phyloP scores from a whole-genome alignment of 371 early-diverging fungal genomes.

The Syncephalis plumigaleata region DNA sequence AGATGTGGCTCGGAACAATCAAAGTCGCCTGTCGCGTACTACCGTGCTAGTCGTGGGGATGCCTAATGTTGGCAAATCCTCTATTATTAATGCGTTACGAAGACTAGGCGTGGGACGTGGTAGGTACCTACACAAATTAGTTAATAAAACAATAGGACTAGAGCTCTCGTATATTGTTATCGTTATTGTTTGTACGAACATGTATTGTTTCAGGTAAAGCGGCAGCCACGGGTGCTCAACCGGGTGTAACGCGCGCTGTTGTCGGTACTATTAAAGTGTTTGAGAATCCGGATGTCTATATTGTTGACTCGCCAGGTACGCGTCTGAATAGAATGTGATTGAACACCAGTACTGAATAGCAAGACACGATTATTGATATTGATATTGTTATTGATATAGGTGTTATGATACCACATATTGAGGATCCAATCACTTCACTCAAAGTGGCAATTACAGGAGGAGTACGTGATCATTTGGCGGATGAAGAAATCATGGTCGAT shows the following conservation, averaged over 20 bases:
- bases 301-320: slow-evolving; percentile 76
- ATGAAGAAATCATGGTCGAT: slow-evolving; percentile 66
- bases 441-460: slow-evolving; percentile 77
- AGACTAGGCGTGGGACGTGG: slow-evolving; percentile 27
- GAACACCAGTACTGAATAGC: not conserved
- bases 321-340: not conserved
- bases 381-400: slow-evolving; percentile 10
- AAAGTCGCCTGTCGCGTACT: slow-evolving; percentile 4
- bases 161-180: slow-evolving; percentile 37
- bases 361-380: not conserved
- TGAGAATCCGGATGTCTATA: slow-evolving; percentile 70
- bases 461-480: slow-evolving; percentile 70
- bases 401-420: slow-evolving; percentile 71
- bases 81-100: slow-evolving; percentile 75
- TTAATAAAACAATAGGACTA: slow-evolving; percentile 20
- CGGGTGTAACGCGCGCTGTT: slow-evolving; percentile 78
- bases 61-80: slow-evolving; percentile 93
- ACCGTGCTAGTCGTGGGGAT: slow-evolving; percentile 81
- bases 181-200: not conserved
- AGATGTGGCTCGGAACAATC: slow-evolving; percentile 5
- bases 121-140: too few species aligned
- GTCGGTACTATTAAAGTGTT: slow-evolving; percentile 68
- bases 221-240: slow-evolving; percentile 65
- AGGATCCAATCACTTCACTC: slow-evolving; percentile 53
- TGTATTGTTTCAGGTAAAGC: slow-evolving; percentile 36